These are phyloP conservation scores for Suhomyces atakaporum DNA, from an alignment of 1,139 yeast genomes.

Conservation along the genomic window DNA sequence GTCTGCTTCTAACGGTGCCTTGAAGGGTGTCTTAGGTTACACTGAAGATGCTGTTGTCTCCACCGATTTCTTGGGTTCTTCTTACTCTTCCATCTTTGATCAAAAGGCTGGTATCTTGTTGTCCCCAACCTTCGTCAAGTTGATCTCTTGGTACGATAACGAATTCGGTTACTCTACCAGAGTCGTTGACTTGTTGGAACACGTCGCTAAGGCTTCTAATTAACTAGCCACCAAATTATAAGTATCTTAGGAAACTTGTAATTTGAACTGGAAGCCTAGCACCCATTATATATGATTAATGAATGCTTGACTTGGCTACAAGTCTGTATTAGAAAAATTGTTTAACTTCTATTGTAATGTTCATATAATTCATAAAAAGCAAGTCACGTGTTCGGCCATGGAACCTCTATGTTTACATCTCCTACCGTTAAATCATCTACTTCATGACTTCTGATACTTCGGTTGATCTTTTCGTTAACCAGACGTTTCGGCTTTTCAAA, in stretches of 20 bases:
- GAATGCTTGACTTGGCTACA: slow-evolving; percentile 4
- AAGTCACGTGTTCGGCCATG: slow-evolving; percentile 1
- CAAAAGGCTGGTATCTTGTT: slow-evolving; percentile 83
- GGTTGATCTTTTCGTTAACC: slow-evolving; percentile 15
- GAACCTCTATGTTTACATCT: background rate
- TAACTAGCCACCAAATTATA: slow-evolving; percentile 21
- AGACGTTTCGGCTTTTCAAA: slow-evolving; percentile 18
- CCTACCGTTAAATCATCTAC: too few species aligned
- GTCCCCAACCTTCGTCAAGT: slow-evolving; percentile 81
- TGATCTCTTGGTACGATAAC: slow-evolving; percentile 88
- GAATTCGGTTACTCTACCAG: slow-evolving; percentile 93
- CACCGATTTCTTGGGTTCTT: slow-evolving; percentile 77
- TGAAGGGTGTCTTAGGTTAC: slow-evolving; percentile 80
- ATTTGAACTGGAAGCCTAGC: slow-evolving; percentile 7
- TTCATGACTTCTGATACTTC: background rate
- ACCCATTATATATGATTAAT: slow-evolving; percentile 8
- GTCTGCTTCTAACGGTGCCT: slow-evolving; percentile 66
- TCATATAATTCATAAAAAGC: background rate
- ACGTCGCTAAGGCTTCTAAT: slow-evolving; percentile 55
- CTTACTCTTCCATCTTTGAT: slow-evolving; percentile 80
- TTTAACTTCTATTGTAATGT: too few species aligned
- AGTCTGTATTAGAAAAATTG: too few species aligned
- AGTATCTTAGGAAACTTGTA: slow-evolving; percentile 8
- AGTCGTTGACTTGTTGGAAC: slow-evolving; percentile 81
- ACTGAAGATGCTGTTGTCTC: slow-evolving; percentile 88